Percentiles rank a stretch among this genome's conserved stretches.
Conservation (phyloP, 1,284 basidiomycete species). For the Cryptococcus sp. region DNA sequence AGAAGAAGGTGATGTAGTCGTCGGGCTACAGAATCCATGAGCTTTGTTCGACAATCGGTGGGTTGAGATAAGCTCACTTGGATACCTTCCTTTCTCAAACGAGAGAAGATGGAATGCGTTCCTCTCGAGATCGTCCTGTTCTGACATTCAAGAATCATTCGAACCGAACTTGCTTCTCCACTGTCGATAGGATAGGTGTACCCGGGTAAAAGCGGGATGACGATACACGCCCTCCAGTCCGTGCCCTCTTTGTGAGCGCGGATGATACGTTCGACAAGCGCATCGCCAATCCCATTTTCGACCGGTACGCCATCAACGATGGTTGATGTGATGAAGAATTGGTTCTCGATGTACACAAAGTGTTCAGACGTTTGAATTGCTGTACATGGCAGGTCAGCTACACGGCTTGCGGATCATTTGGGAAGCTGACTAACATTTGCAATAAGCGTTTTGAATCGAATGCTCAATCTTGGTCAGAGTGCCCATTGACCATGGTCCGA, state of each 20-base stretch:
- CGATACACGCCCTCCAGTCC: conserved; percentile 88
- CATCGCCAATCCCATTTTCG: conserved; percentile 93
- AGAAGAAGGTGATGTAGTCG: conserved; percentile 90
- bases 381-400: conserved; percentile 41
- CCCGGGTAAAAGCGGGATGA: conserved; percentile 90
- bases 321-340: conserved; percentile 98
- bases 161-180: conserved; percentile 87
- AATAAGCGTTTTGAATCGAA: conserved; percentile 92
- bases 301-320: conserved; percentile 80
- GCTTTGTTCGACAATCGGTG: background rate
- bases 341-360: conserved; percentile 73
- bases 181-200: conserved; percentile 94
- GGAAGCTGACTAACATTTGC: conserved; percentile 65
- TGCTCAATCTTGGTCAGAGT: conserved; percentile 82
- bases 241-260: conserved; percentile 79
- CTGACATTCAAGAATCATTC: conserved; percentile 91
- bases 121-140: conserved; percentile 86
- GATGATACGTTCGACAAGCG: conserved; percentile 87
- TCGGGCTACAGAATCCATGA: conserved; percentile 66
- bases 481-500: conserved; percentile 94
- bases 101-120: conserved; percentile 86
- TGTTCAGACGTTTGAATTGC: conserved; percentile 90
- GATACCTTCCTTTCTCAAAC: conserved; percentile 83
- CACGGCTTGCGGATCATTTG: background rate
- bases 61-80: conserved; percentile 60